Base-by-base conservation (phyloP, 148 eudicot genomes). In the Selenicereus undatus region DNA sequence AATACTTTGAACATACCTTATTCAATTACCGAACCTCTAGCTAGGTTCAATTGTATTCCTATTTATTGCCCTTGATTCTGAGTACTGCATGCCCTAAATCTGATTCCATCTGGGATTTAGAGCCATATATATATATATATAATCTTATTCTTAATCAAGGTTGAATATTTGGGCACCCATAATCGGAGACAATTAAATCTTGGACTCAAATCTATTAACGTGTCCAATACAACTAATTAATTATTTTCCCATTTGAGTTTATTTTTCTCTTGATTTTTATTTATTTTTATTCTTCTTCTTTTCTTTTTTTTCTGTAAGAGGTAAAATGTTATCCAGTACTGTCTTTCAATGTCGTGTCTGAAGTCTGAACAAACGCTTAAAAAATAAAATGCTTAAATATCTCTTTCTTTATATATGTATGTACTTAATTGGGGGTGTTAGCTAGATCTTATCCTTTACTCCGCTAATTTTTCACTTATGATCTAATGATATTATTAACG, bases 101-200 rank as follows among this genome's bases (percentile, higher is more conserved):
- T 69, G 64, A 64, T 39, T 75, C 32, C 29, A 68, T 56, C 62
- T 3, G 8, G 79, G 68, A 66, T 29, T 81, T 75, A 74, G 79
- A 75, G n/a, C 13, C 22, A 18, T 20, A n/a, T n/a, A n/a, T n/a
- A n/a, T n/a, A n/a, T n/a, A n/a, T n/a, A n/a, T n/a, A 66, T 64
- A 64, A 64, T 64, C 68, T 64, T 64, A 64, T 64, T n/a, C 27
- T 30, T 73, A 18, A 74, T 45, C 74, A 54, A 43, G 14, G 52
- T 52, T 76, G 70, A 10, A 81, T 75, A 81, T 76, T 35, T 71
- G 22, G 72, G 71, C 26, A 58, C 43, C 77, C 76, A 10, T 69
- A 12, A 26, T 7, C 54, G 78, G 82, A 52, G 85, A 83, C 82
- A 78, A 11, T 74, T 83, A 24, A 83, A 83, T 74, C 81, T 79